Percentiles rank a stretch among this genome's conserved stretches.
Evolutionary conservation across 768 basidiomycete genomes (phyloP).

Genomic region (Hydnomerulius pinastri): DNA sequence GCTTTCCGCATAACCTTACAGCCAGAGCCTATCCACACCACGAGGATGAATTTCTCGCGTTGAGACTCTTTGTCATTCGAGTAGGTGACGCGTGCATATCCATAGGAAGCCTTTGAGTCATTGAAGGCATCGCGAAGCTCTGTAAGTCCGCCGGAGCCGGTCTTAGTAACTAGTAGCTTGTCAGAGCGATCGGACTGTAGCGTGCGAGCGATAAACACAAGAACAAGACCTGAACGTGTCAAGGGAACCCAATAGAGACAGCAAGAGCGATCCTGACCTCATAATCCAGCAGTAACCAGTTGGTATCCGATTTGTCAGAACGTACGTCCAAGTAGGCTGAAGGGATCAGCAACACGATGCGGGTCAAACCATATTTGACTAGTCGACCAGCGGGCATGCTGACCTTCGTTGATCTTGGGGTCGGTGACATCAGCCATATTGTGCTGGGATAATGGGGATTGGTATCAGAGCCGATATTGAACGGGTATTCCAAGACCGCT

Average conservation of each 20-base stretch:
- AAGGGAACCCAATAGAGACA: constrained; percentile 2
- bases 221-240: constrained; percentile 16
- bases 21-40: constrained; percentile 78
- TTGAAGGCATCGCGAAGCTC: constrained; percentile 76
- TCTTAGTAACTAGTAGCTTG: constrained; percentile 74
- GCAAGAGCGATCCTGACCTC: constrained; percentile 48
- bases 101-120: constrained; percentile 78
- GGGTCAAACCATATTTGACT: constrained; percentile 13
- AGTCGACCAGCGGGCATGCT: constrained; percentile 18
- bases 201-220: constrained; percentile 11
- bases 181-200: constrained; percentile 72
- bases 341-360: constrained; percentile 28
- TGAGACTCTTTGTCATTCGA: constrained; percentile 84
- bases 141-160: constrained; percentile 75
- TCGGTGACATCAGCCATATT: constrained; percentile 81
- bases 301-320: constrained; percentile 80
- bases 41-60: constrained; percentile 87
- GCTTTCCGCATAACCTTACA: constrained; percentile 93
- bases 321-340: constrained; percentile 89
- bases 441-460: not conserved
- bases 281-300: constrained; percentile 91
- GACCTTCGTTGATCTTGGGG: constrained; percentile 73
- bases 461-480: not conserved
- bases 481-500: not conserved
- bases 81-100: constrained; percentile 82